phyloP scores from a whole-genome alignment of 2,329 filamentous ascomycete genomes.

The Plenodomus tracheiphilus region DNA sequence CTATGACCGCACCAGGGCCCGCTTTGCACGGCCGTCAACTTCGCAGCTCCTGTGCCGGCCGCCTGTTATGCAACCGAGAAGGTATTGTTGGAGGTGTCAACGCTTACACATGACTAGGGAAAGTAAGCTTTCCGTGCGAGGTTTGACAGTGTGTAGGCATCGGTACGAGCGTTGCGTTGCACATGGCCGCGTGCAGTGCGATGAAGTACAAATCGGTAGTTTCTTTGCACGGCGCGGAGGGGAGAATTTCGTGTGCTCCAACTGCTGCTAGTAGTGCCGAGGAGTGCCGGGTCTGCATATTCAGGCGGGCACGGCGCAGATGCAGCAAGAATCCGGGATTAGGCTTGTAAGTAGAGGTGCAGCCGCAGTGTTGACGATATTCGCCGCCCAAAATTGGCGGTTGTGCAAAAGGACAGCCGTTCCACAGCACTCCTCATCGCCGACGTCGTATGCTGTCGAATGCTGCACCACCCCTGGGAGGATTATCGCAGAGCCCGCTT shows the following conservation, averaged over 20 bases:
- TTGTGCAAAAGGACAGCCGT: neutral
- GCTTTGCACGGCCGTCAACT: constrained; percentile 20
- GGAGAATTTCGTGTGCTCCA: constrained; percentile 6
- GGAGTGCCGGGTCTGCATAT: constrained; percentile 18
- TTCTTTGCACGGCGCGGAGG: constrained; percentile 1
- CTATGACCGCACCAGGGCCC: constrained; percentile 20
- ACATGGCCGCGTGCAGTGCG: constrained; percentile 5
- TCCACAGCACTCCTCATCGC: neutral
- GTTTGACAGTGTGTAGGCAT: neutral
- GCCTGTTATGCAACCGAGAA: constrained; percentile 22
- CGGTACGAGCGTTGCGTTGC: constrained; percentile 1
- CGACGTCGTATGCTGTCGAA: neutral
- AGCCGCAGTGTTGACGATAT: constrained; percentile 11
- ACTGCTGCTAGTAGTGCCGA: constrained; percentile 22
- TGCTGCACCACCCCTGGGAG: neutral
- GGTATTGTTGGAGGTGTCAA: constrained; percentile 8
- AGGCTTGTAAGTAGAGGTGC: constrained; percentile 15
- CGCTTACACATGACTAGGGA: neutral
- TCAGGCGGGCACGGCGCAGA: constrained; percentile 20
- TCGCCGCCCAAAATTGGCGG: neutral
- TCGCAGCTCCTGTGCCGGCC: constrained; percentile 28
- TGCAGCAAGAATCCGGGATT: constrained; percentile 16
- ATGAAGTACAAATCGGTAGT: neutral
- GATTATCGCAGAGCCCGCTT: neutral
- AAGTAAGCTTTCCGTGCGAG: constrained; percentile 1